Evolutionary conservation across 345 rosid genomes (phyloP), one percentile per base, ranked within the genome.

Genomic region (Reutealis trisperma): DNA sequence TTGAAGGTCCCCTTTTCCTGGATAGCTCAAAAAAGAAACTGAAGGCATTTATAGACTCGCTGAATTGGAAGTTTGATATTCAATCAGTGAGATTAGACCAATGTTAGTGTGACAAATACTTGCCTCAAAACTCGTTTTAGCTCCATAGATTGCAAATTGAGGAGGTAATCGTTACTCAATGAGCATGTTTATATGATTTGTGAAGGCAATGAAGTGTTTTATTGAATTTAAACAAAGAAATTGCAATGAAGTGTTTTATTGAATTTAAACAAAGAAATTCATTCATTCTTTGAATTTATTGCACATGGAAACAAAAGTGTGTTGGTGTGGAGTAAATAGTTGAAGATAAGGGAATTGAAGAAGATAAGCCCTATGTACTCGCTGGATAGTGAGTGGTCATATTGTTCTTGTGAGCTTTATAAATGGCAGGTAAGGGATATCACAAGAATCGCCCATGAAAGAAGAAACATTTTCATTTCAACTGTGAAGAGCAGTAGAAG

Each of bases 341-440:
- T 42, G 16, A 42, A 21, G 51, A n/a, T 41, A 42, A 42, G 52
- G 47, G 47, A 2, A 5, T 3, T 30, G 52, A 34, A 77, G 37
- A 49, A 27, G 74, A 60, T 70, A 32, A 51, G 49, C 30, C 18
- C 18, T 37, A 30, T 61, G 10, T 6, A 61, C 30, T 61, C 45
- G 67, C 13, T 68, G 59, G 62, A 69, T 16, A 51, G 1, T 34
- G 67, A 58, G 6, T 22, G 64, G 41, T 66, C 71, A 65, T 59
- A 54, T 24, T 19, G 58, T 59, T 68, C 67, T 30, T 45, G 74
- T 76, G 74, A 76, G 66, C 61, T 32, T 59, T 76, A 47, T 14
- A 67, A 73, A 45, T 67, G 64, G 47, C 27, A 18, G 14, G 42
- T 42, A 41, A 10, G 41, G 51, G 15, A n/a, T n/a, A 21, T 42